Percentiles rank a stretch among this genome's conserved stretches.
Evolutionary conservation across 2,329 filamentous ascomycete genomes (phyloP).

Genomic region (Zasmidium citrigriseum): DNA sequence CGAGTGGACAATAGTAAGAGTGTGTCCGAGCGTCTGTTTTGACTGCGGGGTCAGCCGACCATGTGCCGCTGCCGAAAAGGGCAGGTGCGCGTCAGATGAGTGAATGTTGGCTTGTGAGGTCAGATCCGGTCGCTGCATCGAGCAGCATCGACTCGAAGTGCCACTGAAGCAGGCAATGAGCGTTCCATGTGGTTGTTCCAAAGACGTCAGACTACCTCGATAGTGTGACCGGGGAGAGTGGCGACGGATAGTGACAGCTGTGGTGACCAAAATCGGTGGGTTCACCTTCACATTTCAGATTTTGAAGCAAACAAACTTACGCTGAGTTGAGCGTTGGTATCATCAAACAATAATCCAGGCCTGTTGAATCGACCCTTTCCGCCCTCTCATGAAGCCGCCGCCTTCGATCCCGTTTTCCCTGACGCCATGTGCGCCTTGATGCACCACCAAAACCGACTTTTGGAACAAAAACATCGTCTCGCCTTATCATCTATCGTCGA

Average conservation of each 20-base stretch:
- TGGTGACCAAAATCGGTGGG: not conserved
- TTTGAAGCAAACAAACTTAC: conserved; percentile 28
- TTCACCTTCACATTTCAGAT: not conserved
- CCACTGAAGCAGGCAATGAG: not conserved
- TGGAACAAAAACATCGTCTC: not conserved
- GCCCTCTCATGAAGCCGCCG: conserved; percentile 6
- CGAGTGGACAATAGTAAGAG: not conserved
- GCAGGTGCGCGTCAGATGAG: conserved; percentile 1
- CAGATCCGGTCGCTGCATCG: not conserved
- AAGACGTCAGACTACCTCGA: not conserved
- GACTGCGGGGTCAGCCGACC: not conserved
- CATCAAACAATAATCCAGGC: conserved; percentile 24
- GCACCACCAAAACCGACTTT: conserved; percentile 8
- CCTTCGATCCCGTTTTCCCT: conserved; percentile 7
- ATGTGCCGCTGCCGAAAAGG: not conserved
- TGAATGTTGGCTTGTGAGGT: conserved; percentile 1
- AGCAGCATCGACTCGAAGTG: conserved; percentile 1
- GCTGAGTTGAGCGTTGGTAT: conserved; percentile 39
- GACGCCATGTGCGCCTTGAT: conserved; percentile 14
- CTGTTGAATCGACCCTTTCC: conserved; percentile 34
- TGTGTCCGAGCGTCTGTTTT: not conserved
- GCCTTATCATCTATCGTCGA: conserved; percentile 15
- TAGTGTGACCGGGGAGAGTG: not conserved
- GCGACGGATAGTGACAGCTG: not conserved
- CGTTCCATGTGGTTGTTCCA: not conserved